Conservation (phyloP, 2,329 filamentous ascomycete genomes). For the Ophiostoma populinum region DNA sequence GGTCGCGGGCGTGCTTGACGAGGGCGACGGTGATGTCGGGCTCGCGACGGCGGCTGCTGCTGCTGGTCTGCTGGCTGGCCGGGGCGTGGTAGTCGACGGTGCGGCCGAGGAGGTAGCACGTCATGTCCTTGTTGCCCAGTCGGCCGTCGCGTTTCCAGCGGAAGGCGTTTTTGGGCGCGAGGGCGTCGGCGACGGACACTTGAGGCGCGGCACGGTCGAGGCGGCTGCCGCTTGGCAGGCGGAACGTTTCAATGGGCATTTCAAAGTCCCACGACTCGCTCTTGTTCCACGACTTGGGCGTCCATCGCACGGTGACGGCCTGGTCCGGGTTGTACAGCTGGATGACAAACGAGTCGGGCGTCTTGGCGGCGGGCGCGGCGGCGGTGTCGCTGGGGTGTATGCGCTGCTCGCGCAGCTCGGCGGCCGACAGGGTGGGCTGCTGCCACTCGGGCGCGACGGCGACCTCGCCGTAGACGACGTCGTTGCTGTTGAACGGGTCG, state of each 20-base stretch:
- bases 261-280: conserved; percentile 81
- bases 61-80: conserved; percentile 36
- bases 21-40: conserved; percentile 91
- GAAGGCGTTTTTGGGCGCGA: conserved; percentile 63
- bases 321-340: conserved; percentile 92
- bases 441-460: conserved; percentile 72
- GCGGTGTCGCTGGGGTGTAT: conserved; percentile 28
- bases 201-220: conserved; percentile 65
- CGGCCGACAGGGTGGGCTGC: conserved; percentile 63
- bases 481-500: conserved; percentile 56
- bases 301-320: conserved; percentile 51
- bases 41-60: conserved; percentile 66
- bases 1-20: conserved; percentile 52
- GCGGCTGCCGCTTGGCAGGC: conserved; percentile 57
- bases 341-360: conserved; percentile 65
- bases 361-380: conserved; percentile 49
- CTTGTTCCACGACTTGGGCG: conserved; percentile 63
- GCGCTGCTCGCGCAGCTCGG: conserved; percentile 51
- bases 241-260: conserved; percentile 73
- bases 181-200: not conserved
- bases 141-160: conserved; percentile 81
- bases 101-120: conserved; percentile 63
- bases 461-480: conserved; percentile 77
- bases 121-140: conserved; percentile 62
- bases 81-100: not conserved